Evolutionary conservation across 768 basidiomycete genomes (phyloP).

Genomic region (Tulasnella sp.): DNA sequence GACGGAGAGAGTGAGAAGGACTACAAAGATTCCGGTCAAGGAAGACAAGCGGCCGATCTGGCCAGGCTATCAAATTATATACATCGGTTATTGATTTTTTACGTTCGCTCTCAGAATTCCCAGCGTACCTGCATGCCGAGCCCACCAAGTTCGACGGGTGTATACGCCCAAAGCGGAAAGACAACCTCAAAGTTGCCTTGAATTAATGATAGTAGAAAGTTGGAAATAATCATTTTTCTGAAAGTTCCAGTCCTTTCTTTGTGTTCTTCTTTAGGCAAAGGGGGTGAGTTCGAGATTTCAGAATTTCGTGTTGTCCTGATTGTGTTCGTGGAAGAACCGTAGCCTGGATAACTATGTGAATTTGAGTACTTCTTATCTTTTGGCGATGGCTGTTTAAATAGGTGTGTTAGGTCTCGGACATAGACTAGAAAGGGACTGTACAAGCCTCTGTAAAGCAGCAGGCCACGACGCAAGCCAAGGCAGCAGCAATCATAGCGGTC

Average conservation of each 20-base stretch:
- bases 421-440: background rate
- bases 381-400: no score
- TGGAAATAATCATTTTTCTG: background rate
- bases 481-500: background rate
- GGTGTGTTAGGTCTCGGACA: background rate
- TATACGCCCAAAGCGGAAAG: conserved; percentile 1
- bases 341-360: background rate
- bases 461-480: background rate
- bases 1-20: no score
- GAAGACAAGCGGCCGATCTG: no score
- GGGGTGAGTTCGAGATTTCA: background rate
- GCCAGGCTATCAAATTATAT: background rate
- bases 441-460: background rate
- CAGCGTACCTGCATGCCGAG: background rate
- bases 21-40: no score
- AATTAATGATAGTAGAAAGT: background rate
- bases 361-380: background rate
- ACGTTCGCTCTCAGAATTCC: background rate
- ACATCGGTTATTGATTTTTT: background rate
- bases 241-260: background rate
- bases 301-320: background rate
- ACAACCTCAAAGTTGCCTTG: background rate
- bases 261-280: background rate
- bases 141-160: background rate
- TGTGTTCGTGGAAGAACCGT: background rate